Conservation (phyloP, 1,284 basidiomycete genomes). For the Marasmius fiardii region DNA sequence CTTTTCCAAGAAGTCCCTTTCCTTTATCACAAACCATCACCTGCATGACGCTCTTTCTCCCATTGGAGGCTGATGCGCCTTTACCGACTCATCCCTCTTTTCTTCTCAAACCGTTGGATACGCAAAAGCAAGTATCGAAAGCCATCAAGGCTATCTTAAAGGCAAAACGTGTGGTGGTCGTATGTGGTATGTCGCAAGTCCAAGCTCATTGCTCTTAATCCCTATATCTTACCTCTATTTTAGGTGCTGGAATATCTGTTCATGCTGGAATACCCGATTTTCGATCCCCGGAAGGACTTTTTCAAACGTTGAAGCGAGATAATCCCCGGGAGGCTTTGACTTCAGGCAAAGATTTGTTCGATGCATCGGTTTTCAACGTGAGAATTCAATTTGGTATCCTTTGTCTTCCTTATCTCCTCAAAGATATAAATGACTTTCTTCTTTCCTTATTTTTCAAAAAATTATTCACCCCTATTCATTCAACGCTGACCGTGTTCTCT, state of each 20-base stretch:
- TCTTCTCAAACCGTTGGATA: slow-evolving; percentile 28
- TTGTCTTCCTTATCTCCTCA: background rate
- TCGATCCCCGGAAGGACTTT: slow-evolving; percentile 80
- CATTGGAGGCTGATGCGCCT: slow-evolving; percentile 30
- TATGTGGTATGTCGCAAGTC: slow-evolving; percentile 64
- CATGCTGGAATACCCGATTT: slow-evolving; percentile 93
- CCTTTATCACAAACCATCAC: background rate
- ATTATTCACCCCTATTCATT: background rate
- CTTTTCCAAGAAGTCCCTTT: background rate
- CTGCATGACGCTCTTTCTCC: slow-evolving; percentile 40
- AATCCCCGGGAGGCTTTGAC: slow-evolving; percentile 69
- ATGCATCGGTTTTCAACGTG: slow-evolving; percentile 87
- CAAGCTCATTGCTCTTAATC: slow-evolving; percentile 7
- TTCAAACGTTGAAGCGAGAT: slow-evolving; percentile 75
- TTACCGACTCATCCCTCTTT: slow-evolving; percentile 33
- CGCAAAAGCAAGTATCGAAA: slow-evolving; percentile 41
- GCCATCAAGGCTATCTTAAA: slow-evolving; percentile 67
- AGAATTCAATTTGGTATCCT: slow-evolving; percentile 31
- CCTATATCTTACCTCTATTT: slow-evolving; percentile 1
- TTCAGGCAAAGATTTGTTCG: slow-evolving; percentile 88
- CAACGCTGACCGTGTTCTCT: slow-evolving; percentile 11
- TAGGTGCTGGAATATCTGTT: slow-evolving; percentile 91
- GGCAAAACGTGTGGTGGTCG: slow-evolving; percentile 80
- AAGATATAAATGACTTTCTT: background rate
- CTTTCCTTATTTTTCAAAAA: background rate